These are phyloP conservation scores for Pulveroboletus sp. DNA, from an alignment of 768 basidiomycete genomes.

Conservation along the genomic window DNA sequence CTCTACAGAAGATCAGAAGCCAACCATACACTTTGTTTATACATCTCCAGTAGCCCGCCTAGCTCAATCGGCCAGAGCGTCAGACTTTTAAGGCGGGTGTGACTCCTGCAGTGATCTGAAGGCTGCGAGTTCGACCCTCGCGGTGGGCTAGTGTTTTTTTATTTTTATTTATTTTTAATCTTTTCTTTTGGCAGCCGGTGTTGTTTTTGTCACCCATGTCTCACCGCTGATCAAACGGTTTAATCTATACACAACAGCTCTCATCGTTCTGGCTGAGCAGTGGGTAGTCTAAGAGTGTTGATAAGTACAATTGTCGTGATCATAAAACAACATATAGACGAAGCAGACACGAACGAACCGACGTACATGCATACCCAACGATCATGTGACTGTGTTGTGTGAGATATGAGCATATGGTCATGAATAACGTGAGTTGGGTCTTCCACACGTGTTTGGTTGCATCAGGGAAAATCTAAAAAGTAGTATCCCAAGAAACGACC, in stretches of 20 bases:
- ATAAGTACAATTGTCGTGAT: conserved; percentile 14
- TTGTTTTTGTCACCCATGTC: not conserved
- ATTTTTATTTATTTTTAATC: too few relatives aligned
- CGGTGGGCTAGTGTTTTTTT: conserved; percentile 58
- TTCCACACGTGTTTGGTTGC: conserved; percentile 19
- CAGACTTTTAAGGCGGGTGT: conserved; percentile 43
- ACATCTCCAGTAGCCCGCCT: conserved; percentile 38
- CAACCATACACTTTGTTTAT: not conserved
- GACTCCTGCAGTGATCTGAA: conserved; percentile 49
- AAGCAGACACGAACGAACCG: conserved; percentile 7
- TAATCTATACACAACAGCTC: conserved; percentile 7
- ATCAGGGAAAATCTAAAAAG: conserved; percentile 22
- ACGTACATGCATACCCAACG: conserved; percentile 11
- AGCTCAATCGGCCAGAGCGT: conserved; percentile 62
- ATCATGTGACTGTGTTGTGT: too few relatives aligned
- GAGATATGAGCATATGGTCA: conserved; percentile 14
- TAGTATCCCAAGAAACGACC: conserved; percentile 27
- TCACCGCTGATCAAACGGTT: not conserved
- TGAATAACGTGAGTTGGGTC: conserved; percentile 13
- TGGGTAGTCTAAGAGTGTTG: conserved; percentile 18
- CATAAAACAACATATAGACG: conserved; percentile 15
- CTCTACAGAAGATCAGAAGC: not conserved
- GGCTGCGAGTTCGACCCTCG: conserved; percentile 85
- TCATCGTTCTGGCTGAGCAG: conserved; percentile 9
- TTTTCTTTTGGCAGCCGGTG: not conserved